A percentile compares a stretch with the other conserved stretches of the same genome.
phyloP scores from a whole-genome alignment of 208 protist species.

The Trypanosoma scelopori region DNA sequence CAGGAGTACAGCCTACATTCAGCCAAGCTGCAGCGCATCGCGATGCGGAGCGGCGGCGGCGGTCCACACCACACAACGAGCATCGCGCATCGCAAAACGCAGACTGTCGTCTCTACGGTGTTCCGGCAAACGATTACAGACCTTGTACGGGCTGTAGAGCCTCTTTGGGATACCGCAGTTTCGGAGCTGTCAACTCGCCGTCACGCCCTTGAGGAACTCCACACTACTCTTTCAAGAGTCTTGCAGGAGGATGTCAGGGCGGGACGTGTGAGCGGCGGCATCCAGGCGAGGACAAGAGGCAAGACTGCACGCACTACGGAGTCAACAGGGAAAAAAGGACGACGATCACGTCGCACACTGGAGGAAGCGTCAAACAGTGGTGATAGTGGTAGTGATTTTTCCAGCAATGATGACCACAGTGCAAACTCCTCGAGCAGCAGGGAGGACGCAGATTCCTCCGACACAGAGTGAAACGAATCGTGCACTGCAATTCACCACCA shows the following conservation, averaged over 20 bases:
- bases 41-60: constrained; percentile 3
- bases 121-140: constrained; percentile 9
- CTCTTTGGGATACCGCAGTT: constrained; percentile 5
- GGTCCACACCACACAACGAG: constrained; percentile 8
- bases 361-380: background rate
- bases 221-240: background rate
- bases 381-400: background rate
- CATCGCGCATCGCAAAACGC: constrained; percentile 11
- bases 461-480: background rate
- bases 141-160: constrained; percentile 12
- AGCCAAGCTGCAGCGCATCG: constrained; percentile 7
- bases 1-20: constrained; percentile 45
- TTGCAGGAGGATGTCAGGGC: background rate
- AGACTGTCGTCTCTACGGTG: constrained; percentile 4
- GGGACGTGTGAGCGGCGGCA: background rate
- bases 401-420: background rate
- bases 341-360: background rate
- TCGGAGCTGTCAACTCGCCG: background rate
- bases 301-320: background rate
- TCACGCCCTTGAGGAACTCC: constrained; percentile 5
- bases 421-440: too few species aligned
- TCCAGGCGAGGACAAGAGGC: background rate
- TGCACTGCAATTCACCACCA: too few species aligned
- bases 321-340: background rate
- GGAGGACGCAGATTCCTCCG: background rate